Conservation (phyloP, 805 yeast species). For the Metschnikowia koreensis region DNA sequence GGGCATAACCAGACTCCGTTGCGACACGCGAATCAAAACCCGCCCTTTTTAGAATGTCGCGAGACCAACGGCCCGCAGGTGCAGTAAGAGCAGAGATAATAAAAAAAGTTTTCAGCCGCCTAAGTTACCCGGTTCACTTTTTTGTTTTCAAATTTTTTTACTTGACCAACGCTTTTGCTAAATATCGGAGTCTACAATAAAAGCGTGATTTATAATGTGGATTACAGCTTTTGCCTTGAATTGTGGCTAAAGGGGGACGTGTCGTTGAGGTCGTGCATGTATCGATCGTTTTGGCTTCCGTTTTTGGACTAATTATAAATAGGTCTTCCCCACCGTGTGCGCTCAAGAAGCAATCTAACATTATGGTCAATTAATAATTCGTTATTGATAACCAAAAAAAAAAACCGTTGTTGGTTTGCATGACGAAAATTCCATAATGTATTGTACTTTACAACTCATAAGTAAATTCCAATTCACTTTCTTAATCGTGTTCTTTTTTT, state of each 20-base stretch:
- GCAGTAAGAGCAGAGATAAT: constrained; percentile 4
- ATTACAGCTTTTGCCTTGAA: background rate
- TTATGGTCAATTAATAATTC: too few species aligned
- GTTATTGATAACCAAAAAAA: background rate
- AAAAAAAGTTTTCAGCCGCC: background rate
- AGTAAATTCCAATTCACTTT: background rate
- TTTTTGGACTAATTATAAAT: constrained; percentile 13
- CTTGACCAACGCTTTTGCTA: background rate
- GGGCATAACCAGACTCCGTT: background rate
- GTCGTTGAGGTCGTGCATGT: background rate
- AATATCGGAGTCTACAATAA: too few species aligned
- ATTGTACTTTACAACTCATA: background rate
- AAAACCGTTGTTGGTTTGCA: background rate
- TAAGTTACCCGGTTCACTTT: background rate
- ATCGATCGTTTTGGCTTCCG: background rate
- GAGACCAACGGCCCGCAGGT: constrained; percentile 1
- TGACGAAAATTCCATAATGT: too few species aligned
- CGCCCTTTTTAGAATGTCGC: constrained; percentile 4
- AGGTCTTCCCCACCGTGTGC: background rate
- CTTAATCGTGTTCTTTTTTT: background rate
- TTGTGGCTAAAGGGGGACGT: background rate
- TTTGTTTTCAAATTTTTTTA: background rate
- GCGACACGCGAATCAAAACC: constrained; percentile 1
- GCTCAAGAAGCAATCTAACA: background rate
- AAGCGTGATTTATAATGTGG: background rate